Percentiles rank a stretch among this genome's conserved stretches.
Evolutionary conservation across 257 asterid genomes (phyloP).

Genomic region (Solanum paucissectum): DNA sequence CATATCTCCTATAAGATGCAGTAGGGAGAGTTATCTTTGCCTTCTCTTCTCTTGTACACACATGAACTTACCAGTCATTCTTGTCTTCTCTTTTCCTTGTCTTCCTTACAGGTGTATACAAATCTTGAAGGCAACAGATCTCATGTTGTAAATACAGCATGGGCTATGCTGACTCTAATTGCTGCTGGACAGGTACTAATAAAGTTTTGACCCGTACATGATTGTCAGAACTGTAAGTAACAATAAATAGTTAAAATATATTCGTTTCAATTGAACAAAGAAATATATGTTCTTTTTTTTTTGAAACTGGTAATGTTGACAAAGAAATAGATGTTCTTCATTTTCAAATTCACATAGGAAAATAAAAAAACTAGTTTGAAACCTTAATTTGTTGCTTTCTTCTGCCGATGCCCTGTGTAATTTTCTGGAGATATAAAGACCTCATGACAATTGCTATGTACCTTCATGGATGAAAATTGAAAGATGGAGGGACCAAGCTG

Average conservation of each 20-base stretch:
- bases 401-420: background rate
- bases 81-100: background rate
- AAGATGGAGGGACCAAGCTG: background rate
- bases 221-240: background rate
- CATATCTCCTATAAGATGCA: background rate
- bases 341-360: background rate
- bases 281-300: background rate
- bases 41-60: background rate
- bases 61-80: background rate
- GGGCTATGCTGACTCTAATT: constrained; percentile 87
- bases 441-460: background rate
- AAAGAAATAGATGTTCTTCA: background rate
- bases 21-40: background rate
- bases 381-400: background rate
- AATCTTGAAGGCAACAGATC: constrained; percentile 75
- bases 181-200: constrained; percentile 77
- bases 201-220: background rate
- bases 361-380: background rate
- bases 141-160: constrained; percentile 82
- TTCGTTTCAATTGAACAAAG: background rate
- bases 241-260: background rate
- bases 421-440: background rate
- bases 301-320: background rate
- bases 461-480: background rate
- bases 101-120: constrained; percentile 56